These are phyloP conservation scores for Tephrocybe sp. DNA, from an alignment of 768 basidiomycete species.

Conservation along the genomic window DNA sequence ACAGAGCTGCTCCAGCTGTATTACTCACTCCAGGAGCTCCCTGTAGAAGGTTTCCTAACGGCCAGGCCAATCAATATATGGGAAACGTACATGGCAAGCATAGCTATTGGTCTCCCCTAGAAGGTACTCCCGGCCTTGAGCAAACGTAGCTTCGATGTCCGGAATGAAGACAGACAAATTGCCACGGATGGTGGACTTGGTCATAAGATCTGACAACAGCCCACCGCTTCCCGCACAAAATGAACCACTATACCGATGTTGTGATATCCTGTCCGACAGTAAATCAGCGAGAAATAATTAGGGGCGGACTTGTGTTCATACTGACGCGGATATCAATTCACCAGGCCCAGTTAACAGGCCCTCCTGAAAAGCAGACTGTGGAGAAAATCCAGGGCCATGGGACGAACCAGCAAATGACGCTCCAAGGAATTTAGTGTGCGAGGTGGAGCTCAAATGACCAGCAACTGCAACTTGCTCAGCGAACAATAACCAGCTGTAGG, in stretches of 20 bases:
- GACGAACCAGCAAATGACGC: slow-evolving; percentile 50
- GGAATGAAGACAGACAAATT: slow-evolving; percentile 52
- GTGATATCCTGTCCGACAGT: slow-evolving; percentile 42
- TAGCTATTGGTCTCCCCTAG: slow-evolving; percentile 63
- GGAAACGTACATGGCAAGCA: slow-evolving; percentile 36
- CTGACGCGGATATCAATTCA: slow-evolving; percentile 51
- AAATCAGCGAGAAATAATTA: neutral
- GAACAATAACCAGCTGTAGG: slow-evolving; percentile 53
- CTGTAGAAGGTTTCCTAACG: slow-evolving; percentile 6
- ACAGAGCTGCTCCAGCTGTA: slow-evolving; percentile 54
- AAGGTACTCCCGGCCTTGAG: slow-evolving; percentile 50
- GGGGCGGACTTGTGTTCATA: slow-evolving; percentile 1
- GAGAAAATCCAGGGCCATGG: slow-evolving; percentile 53
- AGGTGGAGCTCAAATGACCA: slow-evolving; percentile 33
- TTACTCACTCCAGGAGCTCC: slow-evolving; percentile 48
- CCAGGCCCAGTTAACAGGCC: slow-evolving; percentile 50
- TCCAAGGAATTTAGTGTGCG: slow-evolving; percentile 45
- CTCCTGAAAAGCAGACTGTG: slow-evolving; percentile 52
- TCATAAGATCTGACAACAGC: slow-evolving; percentile 63
- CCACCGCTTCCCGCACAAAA: slow-evolving; percentile 56
- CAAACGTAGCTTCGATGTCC: slow-evolving; percentile 51
- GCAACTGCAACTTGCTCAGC: slow-evolving; percentile 46
- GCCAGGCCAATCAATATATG: neutral
- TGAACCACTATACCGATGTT: slow-evolving; percentile 57
- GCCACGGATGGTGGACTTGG: slow-evolving; percentile 51